Evolutionary conservation across 345 rosid species (phyloP), one percentile per base, ranked within the genome.

Genomic region (Capsella bursapastoris): DNA sequence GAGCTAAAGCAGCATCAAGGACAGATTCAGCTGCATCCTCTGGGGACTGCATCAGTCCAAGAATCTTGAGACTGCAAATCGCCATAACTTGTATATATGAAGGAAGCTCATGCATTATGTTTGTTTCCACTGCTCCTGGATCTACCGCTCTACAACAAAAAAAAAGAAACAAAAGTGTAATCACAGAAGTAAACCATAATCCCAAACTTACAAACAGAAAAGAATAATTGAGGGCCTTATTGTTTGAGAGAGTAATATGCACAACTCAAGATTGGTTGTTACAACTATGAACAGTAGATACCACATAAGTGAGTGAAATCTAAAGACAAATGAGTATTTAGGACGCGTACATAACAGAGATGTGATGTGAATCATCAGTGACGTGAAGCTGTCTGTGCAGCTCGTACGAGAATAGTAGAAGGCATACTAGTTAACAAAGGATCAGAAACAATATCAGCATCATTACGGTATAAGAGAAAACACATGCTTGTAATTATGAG

Each of bases 31-130:
- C 85, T 22, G 90, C 96, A 32, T 81, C 44, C 65, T 84, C 84
- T 13, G 98, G 82, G 51, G 85, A 82, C 68, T 86, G 87, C 84
- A 89, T 62, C 59, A 90, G 85, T 53, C 89, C 82, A 64, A 86
- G 63, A 66, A 88, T 57, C 74, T 80, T 86, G 52, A 90, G 83
- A 37, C 73, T 58, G 2, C 35, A 56, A 64, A 79, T 83, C 52
- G 97, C 89, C 57, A 75, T 14, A 27, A 40, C 32, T 58, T 90
- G 84, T 62, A 92, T 76, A 65, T 31, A 86, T 0, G 66, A 70
- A 70, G 99, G 98, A 77, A 92, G 63, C 83, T 95, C 99, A 70
- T 90, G 86, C 99, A 89, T 87, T 80, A 95, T 88, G 70, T 89
- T 86, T 48, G 99, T 95, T 78, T 86, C 58, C 16, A 86, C 99